These are phyloP conservation scores for Bromus sterilis DNA, from an alignment of 176 grass and related monocot genomes.

Conservation along the genomic window DNA sequence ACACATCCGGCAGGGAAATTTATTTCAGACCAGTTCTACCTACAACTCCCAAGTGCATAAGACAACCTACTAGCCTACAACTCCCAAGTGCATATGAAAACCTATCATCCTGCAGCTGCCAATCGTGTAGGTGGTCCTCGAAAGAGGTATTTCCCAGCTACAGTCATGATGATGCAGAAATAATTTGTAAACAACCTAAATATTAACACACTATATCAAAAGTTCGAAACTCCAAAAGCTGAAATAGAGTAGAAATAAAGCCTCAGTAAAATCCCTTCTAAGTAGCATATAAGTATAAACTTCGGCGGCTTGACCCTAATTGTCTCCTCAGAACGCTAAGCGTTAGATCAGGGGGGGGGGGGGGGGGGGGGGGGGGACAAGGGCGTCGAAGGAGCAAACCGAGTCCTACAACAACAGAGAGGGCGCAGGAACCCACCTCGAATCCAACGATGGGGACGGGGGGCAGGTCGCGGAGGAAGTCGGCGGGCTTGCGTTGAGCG, in stretches of 20 bases:
- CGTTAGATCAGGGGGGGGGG: neutral
- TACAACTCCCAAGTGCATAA: neutral
- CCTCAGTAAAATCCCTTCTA: neutral
- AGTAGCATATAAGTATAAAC: neutral
- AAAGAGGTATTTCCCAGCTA: neutral
- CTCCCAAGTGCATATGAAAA: neutral
- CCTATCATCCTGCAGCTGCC: neutral
- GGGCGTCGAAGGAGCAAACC: neutral
- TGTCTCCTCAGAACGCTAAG: neutral
- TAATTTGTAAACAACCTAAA: neutral
- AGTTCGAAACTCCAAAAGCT: neutral
- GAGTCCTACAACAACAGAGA: neutral
- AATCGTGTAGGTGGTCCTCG: neutral
- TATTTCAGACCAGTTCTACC: neutral
- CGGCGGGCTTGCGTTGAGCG: conserved; percentile 67
- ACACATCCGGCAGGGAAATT: neutral
- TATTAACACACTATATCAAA: neutral
- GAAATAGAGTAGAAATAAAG: neutral
- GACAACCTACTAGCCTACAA: neutral
- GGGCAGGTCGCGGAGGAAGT: conserved; percentile 89
- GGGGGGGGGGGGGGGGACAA: neutral
- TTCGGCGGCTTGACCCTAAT: neutral
- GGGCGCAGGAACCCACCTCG: conserved; percentile 27
- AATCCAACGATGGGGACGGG: conserved; percentile 54
- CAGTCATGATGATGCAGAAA: neutral